Evolutionary conservation across 2,329 filamentous ascomycete genomes (phyloP), one percentile per base, ranked within the genome.

Genomic region (Xylariaceae sp.): DNA sequence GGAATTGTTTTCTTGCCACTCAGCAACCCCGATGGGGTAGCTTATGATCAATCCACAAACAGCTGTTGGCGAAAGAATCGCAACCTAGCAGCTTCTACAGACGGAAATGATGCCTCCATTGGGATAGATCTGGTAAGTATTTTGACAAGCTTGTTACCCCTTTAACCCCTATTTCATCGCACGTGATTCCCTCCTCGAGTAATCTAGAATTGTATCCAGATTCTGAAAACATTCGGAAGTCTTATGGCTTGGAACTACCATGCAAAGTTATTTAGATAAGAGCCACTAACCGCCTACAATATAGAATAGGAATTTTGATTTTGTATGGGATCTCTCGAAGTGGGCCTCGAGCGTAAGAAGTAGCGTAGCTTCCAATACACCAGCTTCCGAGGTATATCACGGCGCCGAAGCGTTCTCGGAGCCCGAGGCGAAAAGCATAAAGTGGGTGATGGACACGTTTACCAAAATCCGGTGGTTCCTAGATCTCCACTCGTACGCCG

Each of bases 1-100:
- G 83, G 83, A 40, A 77, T 86, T 52, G 80, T 84, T 44, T 75
- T 80, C 60, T 65, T 84, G 40, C 76, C 81, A 2, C 68, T 82
- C n/a, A 74, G 75, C 57, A 84, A 84, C 70, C 79, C 81, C 0
- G 81, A 84, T 58, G 81, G 81, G 40, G 76, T 81, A 7, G 74
- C 77, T 21, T 77, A 78, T 61, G 81, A 84, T 61, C 81, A 84
- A 63, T 66, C 71, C 18, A 77, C 74, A 23, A 73, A 78, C 62
- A 70, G 69, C 23, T 82, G 81, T 72, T 84, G 81, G 81, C 77
- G 81, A 61, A 83, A 83, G 73, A 84, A 84, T 67, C 78, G 81
- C 32, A 83, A 81, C 67, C 72, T 77, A 0, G 68, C 67, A 20
- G 74, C 69, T 21, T 71, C 74, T 1, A 69, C 61, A 0, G 63